Percentiles rank a stretch among this genome's conserved stretches.
phyloP scores from a whole-genome alignment of 345 rosid genomes.

The Corymbia maculata region DNA sequence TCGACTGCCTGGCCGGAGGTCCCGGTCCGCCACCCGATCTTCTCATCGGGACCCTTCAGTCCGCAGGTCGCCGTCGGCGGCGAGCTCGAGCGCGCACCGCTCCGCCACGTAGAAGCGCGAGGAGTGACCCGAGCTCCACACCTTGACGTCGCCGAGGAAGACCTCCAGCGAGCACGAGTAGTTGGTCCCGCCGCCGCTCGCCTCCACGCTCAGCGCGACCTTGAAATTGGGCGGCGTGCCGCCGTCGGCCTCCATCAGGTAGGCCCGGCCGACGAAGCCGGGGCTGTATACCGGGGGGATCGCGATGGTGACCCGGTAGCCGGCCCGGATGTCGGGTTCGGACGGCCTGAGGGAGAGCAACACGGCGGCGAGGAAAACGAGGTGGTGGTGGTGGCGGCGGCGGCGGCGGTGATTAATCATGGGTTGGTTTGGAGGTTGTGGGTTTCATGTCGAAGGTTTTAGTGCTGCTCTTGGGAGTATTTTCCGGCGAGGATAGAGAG shows the following conservation, averaged over 20 bases:
- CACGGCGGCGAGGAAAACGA: neutral
- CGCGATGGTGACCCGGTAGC: slow-evolving; percentile 41
- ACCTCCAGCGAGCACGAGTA: slow-evolving; percentile 66
- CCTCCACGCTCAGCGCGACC: slow-evolving; percentile 58
- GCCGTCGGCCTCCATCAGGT: slow-evolving; percentile 35
- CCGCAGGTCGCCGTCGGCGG: slow-evolving; percentile 62
- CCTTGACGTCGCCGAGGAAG: slow-evolving; percentile 71
- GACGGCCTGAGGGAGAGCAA: neutral
- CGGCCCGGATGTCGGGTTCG: slow-evolving; percentile 39
- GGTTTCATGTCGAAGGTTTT: neutral
- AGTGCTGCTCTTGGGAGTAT: neutral
- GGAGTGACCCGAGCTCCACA: slow-evolving; percentile 90
- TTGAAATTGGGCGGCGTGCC: slow-evolving; percentile 35
- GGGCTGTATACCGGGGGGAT: slow-evolving; percentile 35
- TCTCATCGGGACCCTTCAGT: slow-evolving; percentile 40
- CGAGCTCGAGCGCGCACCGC: slow-evolving; percentile 52
- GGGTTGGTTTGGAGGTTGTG: neutral
- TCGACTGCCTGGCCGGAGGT: slow-evolving; percentile 82
- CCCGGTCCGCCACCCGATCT: slow-evolving; percentile 72
- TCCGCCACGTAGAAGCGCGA: slow-evolving; percentile 37
- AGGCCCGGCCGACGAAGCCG: slow-evolving; percentile 63
- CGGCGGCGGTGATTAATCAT: neutral
- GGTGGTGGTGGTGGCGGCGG: neutral
- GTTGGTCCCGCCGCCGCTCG: slow-evolving; percentile 16
- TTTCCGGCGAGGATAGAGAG: neutral